phyloP scores from a whole-genome alignment of 345 rosid species.

The Populus euphratica region DNA sequence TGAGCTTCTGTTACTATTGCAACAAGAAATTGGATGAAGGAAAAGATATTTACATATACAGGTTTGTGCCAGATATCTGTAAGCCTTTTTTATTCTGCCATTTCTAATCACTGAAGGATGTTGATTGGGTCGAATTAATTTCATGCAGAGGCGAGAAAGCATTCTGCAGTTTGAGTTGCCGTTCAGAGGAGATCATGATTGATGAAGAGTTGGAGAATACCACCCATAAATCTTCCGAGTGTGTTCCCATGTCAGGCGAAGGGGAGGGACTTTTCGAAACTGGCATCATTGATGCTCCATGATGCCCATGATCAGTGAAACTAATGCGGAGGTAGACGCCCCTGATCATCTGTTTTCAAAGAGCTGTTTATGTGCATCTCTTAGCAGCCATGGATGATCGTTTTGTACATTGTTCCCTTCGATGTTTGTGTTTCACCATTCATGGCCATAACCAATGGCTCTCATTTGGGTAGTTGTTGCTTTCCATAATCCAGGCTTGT shows the following conservation, averaged over 20 bases:
- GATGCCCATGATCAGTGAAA: conserved; percentile 34
- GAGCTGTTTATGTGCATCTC: conserved; percentile 66
- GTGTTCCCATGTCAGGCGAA: conserved; percentile 18
- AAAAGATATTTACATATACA: conserved; percentile 73
- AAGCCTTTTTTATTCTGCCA: neutral
- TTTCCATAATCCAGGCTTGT: conserved; percentile 21
- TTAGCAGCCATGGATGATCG: conserved; percentile 70
- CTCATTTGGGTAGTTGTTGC: conserved; percentile 8
- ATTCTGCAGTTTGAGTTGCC: conserved; percentile 74
- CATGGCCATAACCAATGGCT: conserved; percentile 27
- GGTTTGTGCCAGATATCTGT: conserved; percentile 42
- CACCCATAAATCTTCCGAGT: conserved; percentile 20
- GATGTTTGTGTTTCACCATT: conserved; percentile 31
- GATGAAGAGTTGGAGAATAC: conserved; percentile 46
- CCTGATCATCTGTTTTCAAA: conserved; percentile 51
- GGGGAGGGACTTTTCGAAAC: conserved; percentile 36
- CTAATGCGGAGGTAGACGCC: conserved; percentile 20
- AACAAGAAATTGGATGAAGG: conserved; percentile 54
- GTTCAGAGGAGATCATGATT: conserved; percentile 55
- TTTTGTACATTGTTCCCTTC: conserved; percentile 41
- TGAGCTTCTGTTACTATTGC: conserved; percentile 70
- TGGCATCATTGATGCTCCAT: conserved; percentile 31
- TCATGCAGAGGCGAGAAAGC: conserved; percentile 77
- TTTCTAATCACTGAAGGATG: neutral
- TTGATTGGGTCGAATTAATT: neutral